Evolutionary conservation across 495 filamentous ascomycete genomes (phyloP).

Genomic region (Penicillium bialowiezense): DNA sequence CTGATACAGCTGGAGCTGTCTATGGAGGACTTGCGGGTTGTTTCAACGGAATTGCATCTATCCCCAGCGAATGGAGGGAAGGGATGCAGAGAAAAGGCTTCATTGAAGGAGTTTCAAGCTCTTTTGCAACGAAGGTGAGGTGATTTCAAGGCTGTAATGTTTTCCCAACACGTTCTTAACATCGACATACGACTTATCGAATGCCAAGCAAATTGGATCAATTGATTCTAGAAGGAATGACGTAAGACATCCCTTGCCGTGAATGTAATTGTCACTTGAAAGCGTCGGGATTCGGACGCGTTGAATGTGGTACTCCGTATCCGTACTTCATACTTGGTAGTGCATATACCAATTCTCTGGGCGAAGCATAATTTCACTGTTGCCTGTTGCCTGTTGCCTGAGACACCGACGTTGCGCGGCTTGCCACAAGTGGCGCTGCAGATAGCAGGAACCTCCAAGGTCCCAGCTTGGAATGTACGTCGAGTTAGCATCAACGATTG

Average conservation of each 20-base stretch:
- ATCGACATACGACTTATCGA: too few species aligned
- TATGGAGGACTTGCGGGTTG: slow-evolving; percentile 48
- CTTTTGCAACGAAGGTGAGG: not conserved
- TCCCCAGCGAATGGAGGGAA: slow-evolving; percentile 33
- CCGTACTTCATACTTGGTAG: too few species aligned
- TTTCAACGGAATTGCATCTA: slow-evolving; percentile 39
- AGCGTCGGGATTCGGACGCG: too few species aligned
- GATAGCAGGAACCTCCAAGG: not conserved
- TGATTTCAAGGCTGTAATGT: too few species aligned
- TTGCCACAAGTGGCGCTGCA: slow-evolving; percentile 6
- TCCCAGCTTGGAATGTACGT: too few species aligned
- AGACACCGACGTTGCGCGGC: not conserved
- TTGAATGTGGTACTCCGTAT: too few species aligned
- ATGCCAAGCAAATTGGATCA: too few species aligned
- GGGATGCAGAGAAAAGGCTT: slow-evolving; percentile 25
- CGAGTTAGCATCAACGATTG: too few species aligned
- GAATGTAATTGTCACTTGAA: too few species aligned
- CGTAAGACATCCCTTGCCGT: not conserved
- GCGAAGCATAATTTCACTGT: not conserved
- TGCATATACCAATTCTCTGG: too few species aligned
- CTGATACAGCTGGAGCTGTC: slow-evolving; percentile 50
- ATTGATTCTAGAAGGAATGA: not conserved
- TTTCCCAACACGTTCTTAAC: too few species aligned
- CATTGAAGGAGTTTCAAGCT: slow-evolving; percentile 36
- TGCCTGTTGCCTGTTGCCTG: slow-evolving; percentile 4